phyloP scores from a whole-genome alignment of 2,329 filamentous ascomycete species.

The Calonectria pteridis region DNA sequence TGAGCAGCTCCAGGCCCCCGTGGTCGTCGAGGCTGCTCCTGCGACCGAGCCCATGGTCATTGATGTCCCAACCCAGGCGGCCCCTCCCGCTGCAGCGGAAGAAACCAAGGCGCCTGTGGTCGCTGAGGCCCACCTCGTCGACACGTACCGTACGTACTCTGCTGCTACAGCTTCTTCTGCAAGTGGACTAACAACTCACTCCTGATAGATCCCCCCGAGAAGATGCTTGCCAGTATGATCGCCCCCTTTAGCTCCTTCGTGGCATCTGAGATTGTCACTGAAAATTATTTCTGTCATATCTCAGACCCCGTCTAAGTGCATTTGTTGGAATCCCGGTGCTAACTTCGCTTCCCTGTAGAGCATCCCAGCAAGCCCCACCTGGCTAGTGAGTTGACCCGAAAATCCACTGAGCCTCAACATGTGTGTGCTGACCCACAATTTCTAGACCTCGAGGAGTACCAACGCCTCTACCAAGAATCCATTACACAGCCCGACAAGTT shows the following conservation, averaged over 20 bases:
- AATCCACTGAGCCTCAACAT: constrained; percentile 42
- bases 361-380: constrained; percentile 79
- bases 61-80: constrained; percentile 4
- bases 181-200: constrained; percentile 34
- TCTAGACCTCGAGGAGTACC: constrained; percentile 74
- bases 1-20: constrained; percentile 36
- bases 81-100: constrained; percentile 11
- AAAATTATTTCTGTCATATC: constrained; percentile 18
- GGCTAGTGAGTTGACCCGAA: constrained; percentile 62
- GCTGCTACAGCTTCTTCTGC: background rate
- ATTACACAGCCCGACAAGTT: constrained; percentile 91
- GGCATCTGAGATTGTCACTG: constrained; percentile 22
- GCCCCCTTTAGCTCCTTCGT: constrained; percentile 25
- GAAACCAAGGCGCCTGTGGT: constrained; percentile 69
- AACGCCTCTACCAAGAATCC: constrained; percentile 81
- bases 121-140: constrained; percentile 80
- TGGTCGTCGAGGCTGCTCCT: constrained; percentile 32
- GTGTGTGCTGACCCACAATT: constrained; percentile 36
- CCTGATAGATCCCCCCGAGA: constrained; percentile 69
- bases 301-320: constrained; percentile 19
- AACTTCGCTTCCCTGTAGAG: constrained; percentile 63
- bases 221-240: constrained; percentile 75
- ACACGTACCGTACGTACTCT: constrained; percentile 73
- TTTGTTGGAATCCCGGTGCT: constrained; percentile 43
- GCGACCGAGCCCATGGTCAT: constrained; percentile 8